These are phyloP conservation scores for Loxodes magnus DNA, from an alignment of 73 alveolate genomes.

Conservation along the genomic window DNA sequence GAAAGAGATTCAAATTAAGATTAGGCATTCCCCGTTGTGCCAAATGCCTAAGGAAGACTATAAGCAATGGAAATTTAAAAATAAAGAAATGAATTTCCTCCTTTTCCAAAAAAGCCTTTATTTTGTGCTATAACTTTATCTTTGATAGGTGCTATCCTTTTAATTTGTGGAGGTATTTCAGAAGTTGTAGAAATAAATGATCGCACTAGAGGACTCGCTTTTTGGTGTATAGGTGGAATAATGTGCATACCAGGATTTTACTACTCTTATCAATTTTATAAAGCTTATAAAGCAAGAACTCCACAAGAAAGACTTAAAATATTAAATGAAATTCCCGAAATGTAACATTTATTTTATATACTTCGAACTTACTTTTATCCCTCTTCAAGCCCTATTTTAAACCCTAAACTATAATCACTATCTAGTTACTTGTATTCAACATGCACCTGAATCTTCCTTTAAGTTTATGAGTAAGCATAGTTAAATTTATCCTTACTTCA, in stretches of 20 bases:
- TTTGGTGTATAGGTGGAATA: slow-evolving; percentile 11
- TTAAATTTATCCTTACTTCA: no score
- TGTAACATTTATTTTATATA: no score
- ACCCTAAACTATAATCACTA: no score
- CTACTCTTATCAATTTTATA: neutral
- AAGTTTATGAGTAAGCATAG: no score
- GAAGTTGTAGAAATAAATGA: slow-evolving; percentile 7
- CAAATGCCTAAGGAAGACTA: no score
- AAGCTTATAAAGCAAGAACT: slow-evolving; percentile 11
- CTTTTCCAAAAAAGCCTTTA: slow-evolving; percentile 1
- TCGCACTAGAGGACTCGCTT: slow-evolving; percentile 10
- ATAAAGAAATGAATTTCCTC: slow-evolving; percentile 1
- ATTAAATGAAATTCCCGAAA: slow-evolving; percentile 6
- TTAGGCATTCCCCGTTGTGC: no score
- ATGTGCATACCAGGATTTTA: slow-evolving; percentile 6
- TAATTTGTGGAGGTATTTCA: neutral
- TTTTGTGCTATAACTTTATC: neutral
- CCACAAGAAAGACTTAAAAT: slow-evolving; percentile 7
- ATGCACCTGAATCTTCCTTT: no score
- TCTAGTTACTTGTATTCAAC: no score
- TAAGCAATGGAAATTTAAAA: no score
- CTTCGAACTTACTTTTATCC: no score
- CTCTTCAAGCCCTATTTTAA: no score
- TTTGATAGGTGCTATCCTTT: neutral
- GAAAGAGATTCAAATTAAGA: no score